Base-by-base conservation (phyloP, 257 asterid species). In the Rubia yunnanensis region DNA sequence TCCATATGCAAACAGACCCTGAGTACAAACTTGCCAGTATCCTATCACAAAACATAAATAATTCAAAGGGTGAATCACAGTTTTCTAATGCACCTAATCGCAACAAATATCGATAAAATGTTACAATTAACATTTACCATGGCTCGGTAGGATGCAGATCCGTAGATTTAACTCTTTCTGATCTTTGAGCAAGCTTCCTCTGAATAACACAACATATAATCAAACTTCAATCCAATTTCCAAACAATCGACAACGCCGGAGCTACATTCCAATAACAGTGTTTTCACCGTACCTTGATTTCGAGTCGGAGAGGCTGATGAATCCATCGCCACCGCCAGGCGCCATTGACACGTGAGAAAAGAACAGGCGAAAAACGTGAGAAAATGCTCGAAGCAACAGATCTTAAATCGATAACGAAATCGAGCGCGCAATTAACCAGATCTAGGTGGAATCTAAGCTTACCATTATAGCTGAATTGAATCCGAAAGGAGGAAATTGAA, bases 1-100 rank as follows among this genome's bases (percentile, higher is more conserved):
- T 89, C 96, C 92, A 89, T 32, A 92, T 87, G 83, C 94, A 82
- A 44, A 92, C 89, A 71, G 95, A 80, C 82, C 98, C 98, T 1
- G 95, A 79, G 67, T 92, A 92, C 82, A 92, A 72, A 81, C 98
- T 92, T 48, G 96, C 84, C 82, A 89, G 65, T 73, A 92, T 89
- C 96, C 98, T 92, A 80, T 36, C 54, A 71, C 15, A 48, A 35
- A 36, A 57, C 52, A 60, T 39, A 65, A 55, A 22, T 27, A 64
- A 52, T 23, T 57, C 34, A 27, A 44, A 5, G 4, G 22, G 41
- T 10, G 1, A 10, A 49, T 57, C 17, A 56, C 22, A 52, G n/a
- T 28, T 11, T 55, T 26, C 17, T 26, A 57, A 8, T 2, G 24
- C 36, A 28, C 27, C 64, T 59, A 15, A 27, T 28, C 38, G 28